Conservation (phyloP, 176 grass and related monocot species). For the Hsuehochloa calcarea region DNA sequence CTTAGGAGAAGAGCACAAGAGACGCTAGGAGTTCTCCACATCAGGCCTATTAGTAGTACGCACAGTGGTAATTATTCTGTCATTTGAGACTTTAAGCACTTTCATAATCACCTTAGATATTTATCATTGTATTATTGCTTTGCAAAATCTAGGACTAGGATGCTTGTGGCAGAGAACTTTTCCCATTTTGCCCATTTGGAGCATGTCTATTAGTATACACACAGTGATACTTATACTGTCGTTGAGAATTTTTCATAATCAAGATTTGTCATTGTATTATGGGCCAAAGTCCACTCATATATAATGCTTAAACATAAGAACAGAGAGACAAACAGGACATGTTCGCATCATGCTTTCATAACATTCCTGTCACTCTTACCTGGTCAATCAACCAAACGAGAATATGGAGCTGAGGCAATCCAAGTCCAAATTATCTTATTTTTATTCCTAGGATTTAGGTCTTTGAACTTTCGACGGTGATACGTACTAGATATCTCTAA, state of each 20-base stretch:
- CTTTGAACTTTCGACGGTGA: not conserved
- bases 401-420: not conserved
- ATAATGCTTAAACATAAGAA: not conserved
- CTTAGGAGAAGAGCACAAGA: not conserved
- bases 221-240: no score
- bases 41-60: not conserved
- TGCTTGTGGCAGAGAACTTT: no score
- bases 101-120: not conserved
- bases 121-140: not conserved
- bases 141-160: no score
- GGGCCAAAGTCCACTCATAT: not conserved
- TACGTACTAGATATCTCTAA: not conserved
- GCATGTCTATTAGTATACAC: no score
- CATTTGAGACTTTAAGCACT: not conserved
- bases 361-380: not conserved
- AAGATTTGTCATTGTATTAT: not conserved
- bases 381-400: not conserved
- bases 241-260: no score
- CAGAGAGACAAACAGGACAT: not conserved
- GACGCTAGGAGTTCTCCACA: not conserved
- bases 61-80: not conserved
- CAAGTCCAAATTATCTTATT: not conserved
- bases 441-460: not conserved
- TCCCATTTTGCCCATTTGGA: no score
- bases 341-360: not conserved